Evolutionary conservation across 345 rosid genomes (phyloP).

Genomic region (Limnanthes douglasii): DNA sequence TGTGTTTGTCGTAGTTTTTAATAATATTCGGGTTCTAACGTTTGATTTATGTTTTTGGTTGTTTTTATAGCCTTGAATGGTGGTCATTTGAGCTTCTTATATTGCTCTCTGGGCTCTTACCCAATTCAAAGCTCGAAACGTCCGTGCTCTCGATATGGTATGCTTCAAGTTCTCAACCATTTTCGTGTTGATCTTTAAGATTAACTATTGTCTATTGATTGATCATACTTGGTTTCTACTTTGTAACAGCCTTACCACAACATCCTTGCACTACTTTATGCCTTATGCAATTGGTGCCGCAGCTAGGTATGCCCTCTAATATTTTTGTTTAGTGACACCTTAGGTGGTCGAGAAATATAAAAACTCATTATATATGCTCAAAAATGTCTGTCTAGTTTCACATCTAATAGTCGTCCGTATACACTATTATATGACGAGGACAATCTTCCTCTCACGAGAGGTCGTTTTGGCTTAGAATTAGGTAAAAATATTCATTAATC

Average conservation of each 20-base stretch:
- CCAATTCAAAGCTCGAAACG: conserved; percentile 37
- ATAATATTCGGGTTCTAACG: too few relatives aligned
- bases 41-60: not conserved
- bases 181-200: not conserved
- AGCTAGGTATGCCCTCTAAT: conserved; percentile 30
- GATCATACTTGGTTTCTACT: not conserved
- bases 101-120: conserved; percentile 32
- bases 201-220: too few relatives aligned
- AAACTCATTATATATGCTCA: too few relatives aligned
- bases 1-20: not conserved
- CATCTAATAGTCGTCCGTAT: too few relatives aligned
- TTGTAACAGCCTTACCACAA: conserved; percentile 22
- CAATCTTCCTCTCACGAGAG: too few relatives aligned
- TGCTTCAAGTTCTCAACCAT: not conserved
- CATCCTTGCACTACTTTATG: conserved; percentile 20
- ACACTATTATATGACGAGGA: too few relatives aligned
- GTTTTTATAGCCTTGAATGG: conserved; percentile 32
- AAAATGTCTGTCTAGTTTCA: too few relatives aligned
- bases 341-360: too few relatives aligned
- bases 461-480: too few relatives aligned
- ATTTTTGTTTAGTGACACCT: too few relatives aligned
- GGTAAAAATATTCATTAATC: too few relatives aligned
- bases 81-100: conserved; percentile 36
- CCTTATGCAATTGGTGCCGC: conserved; percentile 34
- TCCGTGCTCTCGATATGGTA: conserved; percentile 46